Evolutionary conservation across 2,329 filamentous ascomycete species (phyloP).

Genomic region (Trichoderma endophyticum): DNA sequence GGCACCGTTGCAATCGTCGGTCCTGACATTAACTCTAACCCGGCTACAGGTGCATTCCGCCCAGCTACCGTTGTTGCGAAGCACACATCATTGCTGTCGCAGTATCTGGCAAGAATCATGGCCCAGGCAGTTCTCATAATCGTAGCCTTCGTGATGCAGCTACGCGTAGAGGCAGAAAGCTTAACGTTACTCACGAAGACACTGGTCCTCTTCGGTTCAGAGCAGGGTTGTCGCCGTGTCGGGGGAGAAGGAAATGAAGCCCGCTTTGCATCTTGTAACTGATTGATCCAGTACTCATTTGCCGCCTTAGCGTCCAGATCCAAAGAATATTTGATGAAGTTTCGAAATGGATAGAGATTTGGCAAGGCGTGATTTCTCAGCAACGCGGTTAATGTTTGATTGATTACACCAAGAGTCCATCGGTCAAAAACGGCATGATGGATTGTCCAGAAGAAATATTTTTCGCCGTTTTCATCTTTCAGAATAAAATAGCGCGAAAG

Average conservation of each 20-base stretch:
- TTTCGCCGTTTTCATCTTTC: background rate
- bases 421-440: constrained; percentile 7
- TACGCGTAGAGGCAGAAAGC: background rate
- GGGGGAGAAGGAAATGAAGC: background rate
- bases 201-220: background rate
- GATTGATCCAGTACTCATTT: background rate
- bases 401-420: background rate
- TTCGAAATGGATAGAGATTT: background rate
- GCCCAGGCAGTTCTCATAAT: constrained; percentile 13
- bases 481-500: background rate
- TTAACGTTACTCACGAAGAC: background rate
- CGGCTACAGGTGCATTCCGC: background rate
- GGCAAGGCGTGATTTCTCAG: background rate
- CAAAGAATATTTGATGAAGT: constrained; percentile 15
- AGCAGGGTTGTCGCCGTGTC: background rate
- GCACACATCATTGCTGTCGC: constrained; percentile 7
- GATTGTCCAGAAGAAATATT: constrained; percentile 7
- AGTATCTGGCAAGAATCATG: constrained; percentile 12
- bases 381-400: background rate
- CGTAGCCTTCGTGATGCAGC: constrained; percentile 4
- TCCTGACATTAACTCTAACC: background rate
- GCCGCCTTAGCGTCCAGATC: background rate
- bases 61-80: constrained; percentile 17
- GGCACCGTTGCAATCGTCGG: constrained; percentile 9
- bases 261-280: background rate